phyloP scores from a whole-genome alignment of 2,329 filamentous ascomycete species.

The Periconia sp. region DNA sequence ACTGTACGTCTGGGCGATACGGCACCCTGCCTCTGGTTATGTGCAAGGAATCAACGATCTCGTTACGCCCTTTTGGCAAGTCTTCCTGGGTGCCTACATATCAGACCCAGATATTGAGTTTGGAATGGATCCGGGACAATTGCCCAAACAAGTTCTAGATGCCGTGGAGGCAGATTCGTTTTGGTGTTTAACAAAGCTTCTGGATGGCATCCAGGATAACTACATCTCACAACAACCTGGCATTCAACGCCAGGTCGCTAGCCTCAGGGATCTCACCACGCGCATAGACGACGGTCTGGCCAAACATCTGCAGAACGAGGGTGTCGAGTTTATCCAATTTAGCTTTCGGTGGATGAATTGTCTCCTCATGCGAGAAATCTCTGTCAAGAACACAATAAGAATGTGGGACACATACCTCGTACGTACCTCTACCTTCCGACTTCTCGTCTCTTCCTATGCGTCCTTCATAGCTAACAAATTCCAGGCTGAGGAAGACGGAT shows the following conservation, averaged over 20 bases:
- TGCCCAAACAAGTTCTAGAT: constrained; percentile 88
- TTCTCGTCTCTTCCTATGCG: background rate
- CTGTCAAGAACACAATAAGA: constrained; percentile 91
- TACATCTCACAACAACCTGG: constrained; percentile 98
- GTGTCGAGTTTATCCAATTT: constrained; percentile 98
- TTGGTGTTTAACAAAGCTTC: constrained; percentile 95
- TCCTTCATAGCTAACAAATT: constrained; percentile 16
- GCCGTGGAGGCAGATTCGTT: constrained; percentile 98
- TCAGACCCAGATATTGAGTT: constrained; percentile 90
- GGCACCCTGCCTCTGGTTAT: constrained; percentile 95
- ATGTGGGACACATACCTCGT: constrained; percentile 99
- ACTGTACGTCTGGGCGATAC: constrained; percentile 95
- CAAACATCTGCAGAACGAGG: constrained; percentile 86
- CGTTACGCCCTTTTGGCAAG: constrained; percentile 97
- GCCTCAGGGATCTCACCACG: constrained; percentile 85
- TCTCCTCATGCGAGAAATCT: constrained; percentile 95
- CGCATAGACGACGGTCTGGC: constrained; percentile 85
- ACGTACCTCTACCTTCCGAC: constrained; percentile 52
- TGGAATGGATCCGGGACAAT: constrained; percentile 95
- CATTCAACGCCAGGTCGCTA: constrained; percentile 91
- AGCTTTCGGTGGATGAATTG: constrained; percentile 99
- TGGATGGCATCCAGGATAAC: constrained; percentile 99
- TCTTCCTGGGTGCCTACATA: constrained; percentile 93
- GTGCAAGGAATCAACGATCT: constrained; percentile 99
- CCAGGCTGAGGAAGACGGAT: constrained; percentile 96